Percentiles rank a stretch among this genome's conserved stretches.
phyloP scores from a whole-genome alignment of 1,284 basidiomycete species.

The Pholiota adiposa region DNA sequence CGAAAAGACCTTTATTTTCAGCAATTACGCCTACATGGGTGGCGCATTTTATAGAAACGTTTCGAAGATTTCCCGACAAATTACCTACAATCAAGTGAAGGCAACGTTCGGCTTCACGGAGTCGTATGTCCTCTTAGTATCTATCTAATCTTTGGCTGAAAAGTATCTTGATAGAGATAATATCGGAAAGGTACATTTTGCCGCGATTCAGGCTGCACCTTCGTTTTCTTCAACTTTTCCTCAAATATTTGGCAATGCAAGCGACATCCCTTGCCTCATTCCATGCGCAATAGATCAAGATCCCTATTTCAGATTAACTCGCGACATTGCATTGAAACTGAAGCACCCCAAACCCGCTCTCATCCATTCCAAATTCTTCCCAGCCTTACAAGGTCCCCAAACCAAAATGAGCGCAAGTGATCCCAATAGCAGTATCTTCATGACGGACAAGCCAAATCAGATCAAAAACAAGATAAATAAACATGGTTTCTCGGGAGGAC shows the following conservation, averaged over 20 bases:
- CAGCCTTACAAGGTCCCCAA: conserved; percentile 95
- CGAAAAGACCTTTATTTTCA: conserved; percentile 98
- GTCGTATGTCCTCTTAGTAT: conserved; percentile 61
- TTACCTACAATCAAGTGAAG: conserved; percentile 93
- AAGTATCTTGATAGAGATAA: conserved; percentile 74
- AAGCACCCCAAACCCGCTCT: conserved; percentile 96
- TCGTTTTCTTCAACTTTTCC: conserved; percentile 99
- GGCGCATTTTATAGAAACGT: conserved; percentile 96
- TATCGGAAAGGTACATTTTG: conserved; percentile 98
- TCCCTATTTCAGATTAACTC: conserved; percentile 96
- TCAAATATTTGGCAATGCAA: conserved; percentile 89
- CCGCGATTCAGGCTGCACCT: conserved; percentile 95
- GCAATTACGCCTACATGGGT: conserved; percentile 87
- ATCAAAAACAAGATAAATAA: conserved; percentile 99
- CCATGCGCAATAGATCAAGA: conserved; percentile 99
- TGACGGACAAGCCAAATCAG: conserved; percentile 92
- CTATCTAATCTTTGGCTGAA: neutral
- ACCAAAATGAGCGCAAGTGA: conserved; percentile 99
- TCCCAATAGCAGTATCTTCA: conserved; percentile 90
- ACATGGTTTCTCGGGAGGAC: conserved; percentile 90
- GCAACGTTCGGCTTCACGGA: conserved; percentile 97
- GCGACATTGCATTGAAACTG: conserved; percentile 92
- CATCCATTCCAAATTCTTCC: conserved; percentile 97
- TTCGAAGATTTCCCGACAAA: conserved; percentile 90
- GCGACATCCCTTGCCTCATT: conserved; percentile 92